Base-by-base conservation (phyloP, 495 filamentous ascomycete genomes). In the Barbatosphaeria neglecta region DNA sequence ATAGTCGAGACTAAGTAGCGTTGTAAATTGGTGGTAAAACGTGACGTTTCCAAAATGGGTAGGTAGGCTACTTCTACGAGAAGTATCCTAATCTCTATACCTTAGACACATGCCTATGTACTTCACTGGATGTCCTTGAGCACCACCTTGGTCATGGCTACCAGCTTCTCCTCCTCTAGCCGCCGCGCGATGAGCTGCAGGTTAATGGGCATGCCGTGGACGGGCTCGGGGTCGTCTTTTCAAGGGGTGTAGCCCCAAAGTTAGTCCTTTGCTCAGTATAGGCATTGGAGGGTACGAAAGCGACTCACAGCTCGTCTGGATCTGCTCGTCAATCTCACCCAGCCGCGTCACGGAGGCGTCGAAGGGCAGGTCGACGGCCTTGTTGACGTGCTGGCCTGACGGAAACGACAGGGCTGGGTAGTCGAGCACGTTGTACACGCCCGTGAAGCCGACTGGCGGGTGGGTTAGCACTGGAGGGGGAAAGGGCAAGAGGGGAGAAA, bases 111-210 rank as follows among this genome's bases (percentile, higher is more conserved):
- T 10, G 15, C 3, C 2, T 31, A 31, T 35, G 10, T 35, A 35
- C 11, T 35, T 22, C 2, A 4, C 2, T 22, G 22, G 48, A 87
- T 51, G 1, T 76, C 80, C 46, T 72, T 59, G 55, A 88, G 74
- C 15, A 92, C 67, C 22, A 68, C 68, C 45, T 79, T 68, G 82
- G 90, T 92, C 46, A 83, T 75, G 9, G 80, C 81, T 43, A 92
- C 58, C 10, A 90, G 84, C 59, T 88, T 88, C 70, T 93, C 88
- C 57, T 95, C 88, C 57, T 90, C 74, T 59, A 89, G 70, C 35
- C 86, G 69, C 51, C 81, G 74, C 2, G 86, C 87, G 9, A 92
- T 82, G 9, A 95, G 67, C 61, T 95, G 88, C 35, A 93, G 73
- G 0, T 72, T 87, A 19, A 90, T 81, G 0, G 87, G 85, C 55